phyloP scores from a whole-genome alignment of 2,329 filamentous ascomycete genomes.

The Colletotrichum tabaci region DNA sequence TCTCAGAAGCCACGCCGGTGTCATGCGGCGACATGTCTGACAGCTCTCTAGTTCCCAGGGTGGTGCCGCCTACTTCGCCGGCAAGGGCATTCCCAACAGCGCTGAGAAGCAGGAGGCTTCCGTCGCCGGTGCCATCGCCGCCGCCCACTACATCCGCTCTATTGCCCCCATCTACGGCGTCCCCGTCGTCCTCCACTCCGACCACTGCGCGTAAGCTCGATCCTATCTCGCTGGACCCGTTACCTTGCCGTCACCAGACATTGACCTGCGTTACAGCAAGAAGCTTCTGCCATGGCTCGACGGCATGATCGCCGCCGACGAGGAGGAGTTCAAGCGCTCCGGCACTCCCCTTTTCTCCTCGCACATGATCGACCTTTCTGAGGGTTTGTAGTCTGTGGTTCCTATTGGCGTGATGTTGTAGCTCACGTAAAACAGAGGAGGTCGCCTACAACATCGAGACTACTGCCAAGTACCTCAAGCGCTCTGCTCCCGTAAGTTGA shows the following conservation, averaged over 20 bases:
- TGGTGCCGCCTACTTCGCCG: slow-evolving; percentile 92
- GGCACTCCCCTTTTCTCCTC: slow-evolving; percentile 94
- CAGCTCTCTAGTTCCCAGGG: slow-evolving; percentile 76
- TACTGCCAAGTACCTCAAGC: slow-evolving; percentile 93
- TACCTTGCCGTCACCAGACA: neutral
- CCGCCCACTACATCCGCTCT: slow-evolving; percentile 92
- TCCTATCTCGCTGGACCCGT: neutral
- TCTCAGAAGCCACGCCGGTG: neutral
- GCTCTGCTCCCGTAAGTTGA: slow-evolving; percentile 76
- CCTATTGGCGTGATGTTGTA: neutral
- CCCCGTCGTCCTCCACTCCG: slow-evolving; percentile 94
- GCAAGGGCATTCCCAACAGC: slow-evolving; percentile 86
- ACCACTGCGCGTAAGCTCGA: slow-evolving; percentile 82
- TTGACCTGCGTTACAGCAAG: slow-evolving; percentile 66
- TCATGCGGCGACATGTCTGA: slow-evolving; percentile 16
- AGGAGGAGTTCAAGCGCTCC: slow-evolving; percentile 93
- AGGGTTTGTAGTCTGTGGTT: slow-evolving; percentile 62
- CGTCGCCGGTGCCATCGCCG: slow-evolving; percentile 89
- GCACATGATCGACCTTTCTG: slow-evolving; percentile 99
- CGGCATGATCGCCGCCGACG: slow-evolving; percentile 94
- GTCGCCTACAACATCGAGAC: slow-evolving; percentile 93
- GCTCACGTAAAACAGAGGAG: slow-evolving; percentile 60
- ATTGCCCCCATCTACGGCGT: slow-evolving; percentile 90
- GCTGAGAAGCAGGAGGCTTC: slow-evolving; percentile 85
- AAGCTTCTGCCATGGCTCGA: slow-evolving; percentile 99